Base-by-base conservation (phyloP, 78 protist genomes). In the Dictyostelium brefeldianum region DNA sequence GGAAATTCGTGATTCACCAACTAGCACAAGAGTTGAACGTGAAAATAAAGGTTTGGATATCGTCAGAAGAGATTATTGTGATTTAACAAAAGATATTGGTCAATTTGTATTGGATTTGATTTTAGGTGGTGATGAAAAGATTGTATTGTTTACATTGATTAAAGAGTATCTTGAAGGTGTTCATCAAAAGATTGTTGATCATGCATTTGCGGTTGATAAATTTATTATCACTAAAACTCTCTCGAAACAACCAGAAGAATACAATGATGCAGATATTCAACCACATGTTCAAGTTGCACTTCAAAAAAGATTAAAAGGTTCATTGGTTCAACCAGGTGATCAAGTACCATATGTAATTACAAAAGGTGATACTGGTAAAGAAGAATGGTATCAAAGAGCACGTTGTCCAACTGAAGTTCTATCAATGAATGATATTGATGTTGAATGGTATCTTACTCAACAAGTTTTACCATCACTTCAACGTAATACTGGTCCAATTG, bases 1-100 rank as follows among this genome's bases (percentile, higher is more conserved):
- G 6, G 95, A 96, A 48, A 71, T 62, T 7, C 85, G 51, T 22
- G 8, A 29, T 2, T 27, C 14, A 10, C 54, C 46, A 3, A 74
- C 50, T 4, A 65, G 10, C 0, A 62, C 41, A n/a, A 48, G 43
- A 14, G 25, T 43, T 1, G 51, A 17, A n/a, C n/a, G 56, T 15
- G 98, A 97, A 50, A 70, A 92, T 46, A 99, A 99, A 94, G 99
- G 99, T 27, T 64, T 99, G 5, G 99, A 99, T 81, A 79, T 98
- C 0, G 99, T 99, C 12, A 96, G 99, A 0, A 94, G 99, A 11
- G 99, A 99, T 81, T 99, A 99, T 99, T 99, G 99, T 80, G 94
- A 65, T 17, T 89, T 99, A 4, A 80, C 99, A 3, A 78, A 91
- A 25, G 79, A 91, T 8, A 91, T 80, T 17, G 98, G 98, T 1